Percentiles rank a stretch among this genome's conserved stretches.
These are phyloP conservation scores for Leccinellum albellum DNA, from an alignment of 768 basidiomycete species.

Conservation along the genomic window DNA sequence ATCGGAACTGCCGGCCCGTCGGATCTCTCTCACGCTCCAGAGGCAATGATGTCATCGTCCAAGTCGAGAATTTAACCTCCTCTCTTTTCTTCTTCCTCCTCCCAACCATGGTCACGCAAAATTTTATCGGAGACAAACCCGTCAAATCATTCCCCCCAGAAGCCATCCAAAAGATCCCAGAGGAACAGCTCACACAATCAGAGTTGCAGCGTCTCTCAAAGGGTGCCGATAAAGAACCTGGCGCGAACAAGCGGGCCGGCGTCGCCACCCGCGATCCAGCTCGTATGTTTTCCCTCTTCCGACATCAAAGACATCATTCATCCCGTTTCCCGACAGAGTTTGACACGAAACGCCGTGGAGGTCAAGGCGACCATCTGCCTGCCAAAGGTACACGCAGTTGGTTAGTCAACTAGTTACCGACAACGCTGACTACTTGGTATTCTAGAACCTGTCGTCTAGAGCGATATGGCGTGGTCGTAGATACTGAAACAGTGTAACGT, in stretches of 20 bases:
- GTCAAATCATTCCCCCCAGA: constrained; percentile 21
- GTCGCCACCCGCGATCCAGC: constrained; percentile 24
- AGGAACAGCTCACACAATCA: constrained; percentile 2
- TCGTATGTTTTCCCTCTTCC: not conserved
- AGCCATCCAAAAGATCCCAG: constrained; percentile 17
- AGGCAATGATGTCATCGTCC: constrained; percentile 8
- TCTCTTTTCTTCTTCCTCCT: not conserved
- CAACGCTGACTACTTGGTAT: no score
- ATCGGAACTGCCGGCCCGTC: no score
- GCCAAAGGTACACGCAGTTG: no score
- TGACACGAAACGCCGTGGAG: constrained; percentile 8
- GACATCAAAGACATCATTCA: not conserved
- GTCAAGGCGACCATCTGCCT: no score
- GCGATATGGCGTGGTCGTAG: no score
- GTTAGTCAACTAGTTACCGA: no score
- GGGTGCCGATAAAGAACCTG: no score
- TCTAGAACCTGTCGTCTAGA: no score
- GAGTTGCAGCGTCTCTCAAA: no score
- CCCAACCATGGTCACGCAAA: constrained; percentile 16
- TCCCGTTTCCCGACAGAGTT: constrained; percentile 1
- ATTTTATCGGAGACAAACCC: constrained; percentile 28
- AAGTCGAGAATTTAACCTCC: no score
- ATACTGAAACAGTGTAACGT: no score
- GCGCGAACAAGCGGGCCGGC: constrained; percentile 25
- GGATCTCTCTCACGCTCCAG: no score